Evolutionary conservation across 2,329 filamentous ascomycete genomes (phyloP).

Genomic region (Apiospora arundinis): DNA sequence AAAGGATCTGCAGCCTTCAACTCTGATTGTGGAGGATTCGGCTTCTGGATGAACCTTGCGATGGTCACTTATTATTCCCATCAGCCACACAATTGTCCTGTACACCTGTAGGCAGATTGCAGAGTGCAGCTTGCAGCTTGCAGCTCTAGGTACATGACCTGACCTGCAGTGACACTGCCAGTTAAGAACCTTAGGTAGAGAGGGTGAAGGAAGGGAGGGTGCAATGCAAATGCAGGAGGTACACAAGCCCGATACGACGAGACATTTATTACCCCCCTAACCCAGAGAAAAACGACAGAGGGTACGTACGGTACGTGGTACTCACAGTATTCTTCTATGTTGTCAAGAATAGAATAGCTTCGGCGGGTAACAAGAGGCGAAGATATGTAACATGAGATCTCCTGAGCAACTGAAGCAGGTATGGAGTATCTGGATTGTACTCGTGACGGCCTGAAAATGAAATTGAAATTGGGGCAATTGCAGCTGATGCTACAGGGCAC

Average conservation of each 20-base stretch:
- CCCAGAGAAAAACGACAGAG: not conserved
- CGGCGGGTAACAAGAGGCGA: not conserved
- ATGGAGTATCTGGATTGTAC: not conserved
- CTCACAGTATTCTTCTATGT: not conserved
- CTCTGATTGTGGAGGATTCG: conserved; percentile 11
- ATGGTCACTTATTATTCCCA: not conserved
- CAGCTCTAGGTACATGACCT: not conserved
- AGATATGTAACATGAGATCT: conserved; percentile 1
- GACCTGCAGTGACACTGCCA: not conserved
- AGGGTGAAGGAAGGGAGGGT: not conserved
- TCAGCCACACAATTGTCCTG: not conserved
- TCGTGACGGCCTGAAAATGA: not conserved
- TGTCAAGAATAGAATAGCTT: not conserved
- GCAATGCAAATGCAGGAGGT: not conserved
- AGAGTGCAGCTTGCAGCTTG: not conserved
- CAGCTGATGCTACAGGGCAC: conserved; percentile 3
- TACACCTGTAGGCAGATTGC: not conserved
- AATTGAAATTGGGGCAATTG: not conserved
- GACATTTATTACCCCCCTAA: not conserved
- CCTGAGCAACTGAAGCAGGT: not conserved
- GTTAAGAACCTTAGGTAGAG: not conserved
- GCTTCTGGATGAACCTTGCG: conserved; percentile 4
- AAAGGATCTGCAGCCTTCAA: conserved; percentile 16
- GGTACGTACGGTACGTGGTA: not conserved
- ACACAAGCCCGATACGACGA: conserved; percentile 1